Conservation (phyloP, 352 stramenopile genomes). For the Phytophthora nicotianae region DNA sequence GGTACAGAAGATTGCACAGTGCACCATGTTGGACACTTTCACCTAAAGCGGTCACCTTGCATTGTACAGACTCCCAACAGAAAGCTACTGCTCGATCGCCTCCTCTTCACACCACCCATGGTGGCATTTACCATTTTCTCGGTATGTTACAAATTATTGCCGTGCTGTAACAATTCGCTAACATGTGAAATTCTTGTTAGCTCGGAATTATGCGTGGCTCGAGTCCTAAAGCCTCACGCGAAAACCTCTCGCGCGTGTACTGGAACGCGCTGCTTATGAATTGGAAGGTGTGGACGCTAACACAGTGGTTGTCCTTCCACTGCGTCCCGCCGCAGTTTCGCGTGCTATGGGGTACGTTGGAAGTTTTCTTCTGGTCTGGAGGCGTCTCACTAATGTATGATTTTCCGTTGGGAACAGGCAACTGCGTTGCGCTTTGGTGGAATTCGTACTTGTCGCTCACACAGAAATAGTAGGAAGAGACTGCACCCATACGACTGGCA, state of each 20-base stretch:
- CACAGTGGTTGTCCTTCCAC: conserved; percentile 77
- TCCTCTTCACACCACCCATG: conserved; percentile 72
- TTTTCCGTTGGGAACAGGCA: conserved; percentile 47
- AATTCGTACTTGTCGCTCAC: conserved; percentile 80
- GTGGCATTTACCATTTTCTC: conserved; percentile 74
- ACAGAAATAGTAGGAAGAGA: conserved; percentile 47
- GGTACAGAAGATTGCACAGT: conserved; percentile 30
- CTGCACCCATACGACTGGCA: conserved; percentile 8
- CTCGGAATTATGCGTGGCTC: conserved; percentile 64
- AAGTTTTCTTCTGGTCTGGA: conserved; percentile 7
- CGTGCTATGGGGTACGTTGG: conserved; percentile 76
- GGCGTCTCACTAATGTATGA: conserved; percentile 6
- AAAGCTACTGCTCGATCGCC: conserved; percentile 71
- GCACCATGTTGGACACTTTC: not conserved
- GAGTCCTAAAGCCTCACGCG: conserved; percentile 47
- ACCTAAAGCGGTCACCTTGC: not conserved
- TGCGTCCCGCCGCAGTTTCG: conserved; percentile 72
- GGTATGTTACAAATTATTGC: conserved; percentile 26
- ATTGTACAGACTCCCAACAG: conserved; percentile 66
- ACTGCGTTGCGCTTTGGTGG: conserved; percentile 77
- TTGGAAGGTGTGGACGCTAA: conserved; percentile 72
- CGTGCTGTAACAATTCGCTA: not conserved
- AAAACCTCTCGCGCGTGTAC: conserved; percentile 56
- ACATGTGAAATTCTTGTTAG: conserved; percentile 27
- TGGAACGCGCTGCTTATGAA: conserved; percentile 67